These are phyloP conservation scores for Neonectria coccinea DNA, from an alignment of 2,329 filamentous ascomycete species.

Conservation along the genomic window DNA sequence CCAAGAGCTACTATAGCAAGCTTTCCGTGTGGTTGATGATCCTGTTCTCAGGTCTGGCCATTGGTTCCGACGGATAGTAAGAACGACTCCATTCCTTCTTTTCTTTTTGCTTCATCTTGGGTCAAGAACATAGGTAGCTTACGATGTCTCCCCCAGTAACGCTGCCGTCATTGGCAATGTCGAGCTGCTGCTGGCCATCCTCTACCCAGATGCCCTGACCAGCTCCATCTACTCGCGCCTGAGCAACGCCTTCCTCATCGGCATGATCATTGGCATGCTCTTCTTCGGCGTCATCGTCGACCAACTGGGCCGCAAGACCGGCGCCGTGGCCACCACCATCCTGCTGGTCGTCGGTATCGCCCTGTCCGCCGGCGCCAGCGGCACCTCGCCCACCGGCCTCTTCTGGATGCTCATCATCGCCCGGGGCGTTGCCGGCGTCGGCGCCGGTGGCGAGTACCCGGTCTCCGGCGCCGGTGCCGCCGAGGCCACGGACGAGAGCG, in stretches of 20 bases:
- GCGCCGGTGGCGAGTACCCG: conserved; percentile 65
- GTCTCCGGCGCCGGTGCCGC: conserved; percentile 61
- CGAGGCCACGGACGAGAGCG: conserved; percentile 65
- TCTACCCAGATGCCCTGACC: conserved; percentile 58
- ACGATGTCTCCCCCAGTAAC: conserved; percentile 47
- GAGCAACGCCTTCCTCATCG: conserved; percentile 67
- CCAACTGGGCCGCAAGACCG: conserved; percentile 61
- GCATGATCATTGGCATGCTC: conserved; percentile 68
- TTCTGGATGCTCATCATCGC: conserved; percentile 64
- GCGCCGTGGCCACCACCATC: conserved; percentile 59
- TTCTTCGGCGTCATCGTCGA: conserved; percentile 64
- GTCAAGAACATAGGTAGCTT: not conserved
- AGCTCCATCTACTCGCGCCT: conserved; percentile 61
- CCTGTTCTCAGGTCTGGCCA: conserved; percentile 58
- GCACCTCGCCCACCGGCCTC: conserved; percentile 53
- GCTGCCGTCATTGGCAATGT: conserved; percentile 59
- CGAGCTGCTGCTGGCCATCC: conserved; percentile 53
- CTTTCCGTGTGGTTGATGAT: conserved; percentile 58
- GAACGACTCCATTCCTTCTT: conserved; percentile 17
- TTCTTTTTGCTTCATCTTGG: not conserved
- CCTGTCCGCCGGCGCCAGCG: conserved; percentile 59
- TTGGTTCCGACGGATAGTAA: conserved; percentile 59
- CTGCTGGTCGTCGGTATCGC: conserved; percentile 61
- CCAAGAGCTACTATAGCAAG: conserved; percentile 53
- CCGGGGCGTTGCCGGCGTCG: conserved; percentile 55